A percentile compares a stretch with the other conserved stretches of the same genome.
phyloP scores from a whole-genome alignment of 495 filamentous ascomycete genomes.

The Echria macrotheca region DNA sequence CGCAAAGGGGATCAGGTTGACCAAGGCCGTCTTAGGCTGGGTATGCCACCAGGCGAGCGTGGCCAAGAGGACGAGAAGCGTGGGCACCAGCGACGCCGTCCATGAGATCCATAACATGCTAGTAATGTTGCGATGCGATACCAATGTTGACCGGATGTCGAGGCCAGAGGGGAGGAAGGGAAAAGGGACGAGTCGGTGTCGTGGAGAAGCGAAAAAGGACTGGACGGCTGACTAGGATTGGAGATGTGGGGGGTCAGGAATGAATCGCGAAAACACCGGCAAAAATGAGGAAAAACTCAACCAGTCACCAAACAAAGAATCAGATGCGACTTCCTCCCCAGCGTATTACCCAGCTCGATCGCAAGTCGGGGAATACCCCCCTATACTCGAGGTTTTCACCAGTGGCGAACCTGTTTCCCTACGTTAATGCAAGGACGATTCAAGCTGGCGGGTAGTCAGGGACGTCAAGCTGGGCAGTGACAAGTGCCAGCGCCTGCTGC shows the following conservation, averaged over 20 bases:
- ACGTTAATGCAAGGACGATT: slow-evolving; percentile 1
- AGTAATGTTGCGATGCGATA: slow-evolving; percentile 34
- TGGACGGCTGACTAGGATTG: background rate
- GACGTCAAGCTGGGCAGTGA: background rate
- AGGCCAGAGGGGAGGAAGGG: slow-evolving; percentile 4
- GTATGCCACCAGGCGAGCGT: slow-evolving; percentile 45
- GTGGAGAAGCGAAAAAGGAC: slow-evolving; percentile 8
- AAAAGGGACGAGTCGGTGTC: slow-evolving; percentile 1
- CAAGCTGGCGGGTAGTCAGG: background rate
- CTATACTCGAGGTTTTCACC: too few species aligned
- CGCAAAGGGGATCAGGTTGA: slow-evolving; percentile 41
- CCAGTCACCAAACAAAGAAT: background rate
- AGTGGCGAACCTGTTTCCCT: too few species aligned
- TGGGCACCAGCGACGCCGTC: slow-evolving; percentile 44
- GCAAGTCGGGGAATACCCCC: background rate
- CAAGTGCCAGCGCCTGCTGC: background rate
- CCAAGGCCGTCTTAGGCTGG: slow-evolving; percentile 41
- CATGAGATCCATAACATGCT: slow-evolving; percentile 50
- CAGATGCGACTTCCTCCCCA: background rate
- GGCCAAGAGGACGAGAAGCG: slow-evolving; percentile 45
- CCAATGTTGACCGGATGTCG: slow-evolving; percentile 4
- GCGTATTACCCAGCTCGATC: too few species aligned
- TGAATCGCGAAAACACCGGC: background rate
- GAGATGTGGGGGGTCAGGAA: slow-evolving; percentile 6
- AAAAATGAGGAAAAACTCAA: background rate